phyloP scores from a whole-genome alignment of 2,329 filamentous ascomycete genomes.

The Talaromyces pinophilus region DNA sequence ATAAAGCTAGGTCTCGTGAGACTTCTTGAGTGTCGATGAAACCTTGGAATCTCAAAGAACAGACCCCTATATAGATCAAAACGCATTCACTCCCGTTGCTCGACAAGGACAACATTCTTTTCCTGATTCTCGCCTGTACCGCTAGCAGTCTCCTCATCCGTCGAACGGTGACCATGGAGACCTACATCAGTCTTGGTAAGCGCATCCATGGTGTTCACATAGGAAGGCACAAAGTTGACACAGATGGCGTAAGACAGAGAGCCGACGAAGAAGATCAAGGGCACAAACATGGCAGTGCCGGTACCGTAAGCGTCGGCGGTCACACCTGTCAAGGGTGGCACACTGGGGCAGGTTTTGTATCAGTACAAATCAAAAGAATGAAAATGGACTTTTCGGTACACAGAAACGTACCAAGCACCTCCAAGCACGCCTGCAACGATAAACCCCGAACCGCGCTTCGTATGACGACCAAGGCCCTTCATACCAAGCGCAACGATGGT shows the following conservation, averaged over 20 bases:
- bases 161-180: neutral
- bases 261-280: constrained; percentile 60
- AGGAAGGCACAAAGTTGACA: constrained; percentile 68
- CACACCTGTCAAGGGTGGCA: constrained; percentile 67
- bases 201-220: constrained; percentile 63
- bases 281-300: constrained; percentile 66
- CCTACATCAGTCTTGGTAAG: constrained; percentile 52
- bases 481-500: constrained; percentile 75
- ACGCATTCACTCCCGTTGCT: neutral
- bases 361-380: neutral
- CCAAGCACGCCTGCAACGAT: constrained; percentile 72
- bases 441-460: constrained; percentile 65
- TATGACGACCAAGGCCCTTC: constrained; percentile 72
- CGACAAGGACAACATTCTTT: neutral
- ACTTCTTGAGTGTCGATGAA: no score
- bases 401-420: constrained; percentile 62
- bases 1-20: neutral
- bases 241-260: constrained; percentile 60
- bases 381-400: neutral
- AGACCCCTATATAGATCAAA: neutral
- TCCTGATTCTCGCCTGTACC: neutral
- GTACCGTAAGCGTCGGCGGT: constrained; percentile 68
- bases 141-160: neutral
- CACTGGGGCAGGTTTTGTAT: neutral
- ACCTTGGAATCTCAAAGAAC: neutral